Evolutionary conservation across 352 stramenopile species (phyloP), one percentile per base, ranked within the genome.

Genomic region (Pythium myriotylum): DNA sequence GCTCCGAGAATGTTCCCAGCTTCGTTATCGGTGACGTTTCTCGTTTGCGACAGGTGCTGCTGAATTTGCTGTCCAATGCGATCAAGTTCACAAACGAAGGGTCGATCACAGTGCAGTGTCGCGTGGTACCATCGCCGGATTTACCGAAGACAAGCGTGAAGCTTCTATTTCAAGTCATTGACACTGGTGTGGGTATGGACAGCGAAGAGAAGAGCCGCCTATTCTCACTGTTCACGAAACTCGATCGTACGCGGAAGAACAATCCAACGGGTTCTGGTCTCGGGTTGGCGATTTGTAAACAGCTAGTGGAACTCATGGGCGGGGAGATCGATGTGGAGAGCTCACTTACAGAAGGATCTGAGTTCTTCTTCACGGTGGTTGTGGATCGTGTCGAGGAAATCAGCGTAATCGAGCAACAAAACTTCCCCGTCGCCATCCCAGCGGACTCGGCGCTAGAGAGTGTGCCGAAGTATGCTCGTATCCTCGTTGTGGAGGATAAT

Each of bases 61-160:
- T 94, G 8, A 95, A 95, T 27, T 58, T 95, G 57, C 55, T 95
- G 12, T 93, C 84, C n/a, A 95, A 95, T 43, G 84, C 86, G 5
- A 89, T 95, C 57, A 95, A 95, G 67, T 95, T 95, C 51, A 95
- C 86, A 16, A 89, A 85, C 35, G 77, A 89, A 65, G 86, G 86
- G 3, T 87, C 81, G 8, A 93, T 95, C 43, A 92, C 79, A 5
- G 84, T 95, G 14, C 79, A 76, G 13, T 95, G 86, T 46, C 84
- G 75, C 22, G 77, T 90, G 27, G 76, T 89, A 14, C 82, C 81
- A 41, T 77, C 82, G 7, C 81, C 79, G 4, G 82, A 92, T 32
- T 54, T 91, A 16, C 80, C 80, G 0, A 77, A 79, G 48, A 39
- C 64, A 10, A 86, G 89, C 63, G 89, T 90, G 37, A 88, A 88